Conservation (phyloP, 1,139 yeast genomes). For the Blastobotrys buckinghamii region DNA sequence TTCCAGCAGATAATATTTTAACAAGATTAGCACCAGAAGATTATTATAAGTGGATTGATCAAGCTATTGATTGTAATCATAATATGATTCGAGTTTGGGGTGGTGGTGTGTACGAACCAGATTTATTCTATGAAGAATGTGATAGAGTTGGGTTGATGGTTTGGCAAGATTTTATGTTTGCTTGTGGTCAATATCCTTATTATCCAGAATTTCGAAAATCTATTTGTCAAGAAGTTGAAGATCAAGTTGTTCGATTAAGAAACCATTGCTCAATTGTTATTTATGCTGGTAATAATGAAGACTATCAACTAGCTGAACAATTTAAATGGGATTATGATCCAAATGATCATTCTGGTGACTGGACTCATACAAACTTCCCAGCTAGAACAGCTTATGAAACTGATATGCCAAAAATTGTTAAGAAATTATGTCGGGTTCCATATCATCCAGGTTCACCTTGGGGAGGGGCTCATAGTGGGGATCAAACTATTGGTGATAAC, state of each 20-base stretch:
- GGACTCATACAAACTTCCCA: slow-evolving; percentile 17
- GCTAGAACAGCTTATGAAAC: slow-evolving; percentile 34
- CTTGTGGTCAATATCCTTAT: slow-evolving; percentile 46
- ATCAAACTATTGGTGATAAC: slow-evolving; percentile 39
- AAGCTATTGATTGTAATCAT: slow-evolving; percentile 38
- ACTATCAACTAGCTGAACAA: slow-evolving; percentile 19
- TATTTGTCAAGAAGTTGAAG: slow-evolving; percentile 35
- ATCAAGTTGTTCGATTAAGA: slow-evolving; percentile 38
- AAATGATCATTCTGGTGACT: slow-evolving; percentile 14
- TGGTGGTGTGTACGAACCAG: slow-evolving; percentile 44
- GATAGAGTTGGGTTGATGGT: slow-evolving; percentile 41
- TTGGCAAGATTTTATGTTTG: slow-evolving; percentile 52
- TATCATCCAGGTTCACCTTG: slow-evolving; percentile 43
- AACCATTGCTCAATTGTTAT: slow-evolving; percentile 26
- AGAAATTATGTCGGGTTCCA: slow-evolving; percentile 25
- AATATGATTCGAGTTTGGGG: slow-evolving; percentile 47
- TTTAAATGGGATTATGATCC: slow-evolving; percentile 14
- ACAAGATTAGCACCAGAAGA: slow-evolving; percentile 33
- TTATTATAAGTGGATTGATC: slow-evolving; percentile 35
- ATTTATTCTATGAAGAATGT: slow-evolving; percentile 40
- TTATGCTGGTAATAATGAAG: slow-evolving; percentile 21
- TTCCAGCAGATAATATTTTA: slow-evolving; percentile 42
- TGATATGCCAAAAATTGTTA: slow-evolving; percentile 33
- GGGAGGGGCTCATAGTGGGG: slow-evolving; percentile 35
- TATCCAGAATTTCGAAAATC: slow-evolving; percentile 28